A percentile compares a stretch with the other conserved stretches of the same genome.
Evolutionary conservation across 2,329 filamentous ascomycete genomes (phyloP).

Genomic region (Talaromyces sp.): DNA sequence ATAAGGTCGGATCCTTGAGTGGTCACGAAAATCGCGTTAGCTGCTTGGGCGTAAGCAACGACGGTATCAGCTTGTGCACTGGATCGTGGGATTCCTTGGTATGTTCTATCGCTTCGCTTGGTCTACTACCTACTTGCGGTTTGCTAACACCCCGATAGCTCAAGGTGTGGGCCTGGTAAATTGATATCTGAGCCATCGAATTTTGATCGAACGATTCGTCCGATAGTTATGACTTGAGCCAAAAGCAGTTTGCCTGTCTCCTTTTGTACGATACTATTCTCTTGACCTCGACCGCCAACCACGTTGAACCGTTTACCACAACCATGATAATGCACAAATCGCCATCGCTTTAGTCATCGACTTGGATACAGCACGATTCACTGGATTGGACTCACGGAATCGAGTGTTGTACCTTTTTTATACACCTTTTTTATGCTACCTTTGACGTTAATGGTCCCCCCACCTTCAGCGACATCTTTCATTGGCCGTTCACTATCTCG

Average conservation of each 20-base stretch:
- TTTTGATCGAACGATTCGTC: conserved; percentile 33
- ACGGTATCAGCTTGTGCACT: conserved; percentile 98
- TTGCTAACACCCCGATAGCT: conserved; percentile 51
- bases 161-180: conserved; percentile 81
- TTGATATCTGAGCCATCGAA: conserved; percentile 35
- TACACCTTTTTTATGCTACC: conserved; percentile 31
- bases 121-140: no score
- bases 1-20: conserved; percentile 93
- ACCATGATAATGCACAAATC: conserved; percentile 2
- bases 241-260: conserved; percentile 26
- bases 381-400: background rate
- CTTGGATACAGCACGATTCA: conserved; percentile 5
- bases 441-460: conserved; percentile 28
- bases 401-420: conserved; percentile 22
- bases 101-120: conserved; percentile 44
- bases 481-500: conserved; percentile 21
- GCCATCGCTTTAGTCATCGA: background rate
- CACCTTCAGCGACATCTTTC: conserved; percentile 26
- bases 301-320: conserved; percentile 21
- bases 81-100: conserved; percentile 99
- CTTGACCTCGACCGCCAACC: conserved; percentile 29
- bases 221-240: conserved; percentile 27
- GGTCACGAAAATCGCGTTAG: conserved; percentile 99
- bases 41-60: conserved; percentile 97
- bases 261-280: conserved; percentile 47